Evolutionary conservation across 768 basidiomycete genomes (phyloP), one percentile per base, ranked within the genome.

Genomic region (Lactarius hatsudake): DNA sequence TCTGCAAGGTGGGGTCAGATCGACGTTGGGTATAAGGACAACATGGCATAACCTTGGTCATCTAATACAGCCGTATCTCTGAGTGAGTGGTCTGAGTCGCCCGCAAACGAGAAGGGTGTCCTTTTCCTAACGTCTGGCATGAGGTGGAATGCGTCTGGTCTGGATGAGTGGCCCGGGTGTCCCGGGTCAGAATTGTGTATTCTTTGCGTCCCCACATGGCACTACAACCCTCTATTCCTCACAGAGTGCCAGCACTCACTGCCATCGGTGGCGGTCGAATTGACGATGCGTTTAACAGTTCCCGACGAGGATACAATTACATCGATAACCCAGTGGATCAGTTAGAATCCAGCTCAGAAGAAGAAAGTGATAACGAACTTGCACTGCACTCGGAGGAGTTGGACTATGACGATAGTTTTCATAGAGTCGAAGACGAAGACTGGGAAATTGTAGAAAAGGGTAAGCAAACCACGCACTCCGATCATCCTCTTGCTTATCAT

Each of bases 401-500:
- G 6, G 83, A 85, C 28, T 83, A 83, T 15, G 42, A 85, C 32
- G 84, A 83, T 15, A 32, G 72, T 20, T 72, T 75, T 45, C 71
- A 66, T 12, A 72, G 88, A 54, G 89, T 87, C 32, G 91, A 93
- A 69, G 91, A 94, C 73, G 93, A 94, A 73, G 91, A 94, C 75
- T 93, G 90, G 93, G 90, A 94, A 75, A 83, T 91, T 63, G 84
- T 90, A 61, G 92, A 94, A 78, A 79, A 89, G 84, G 90, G 94
- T 89, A 71, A 53, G 82, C 74, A 51, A 67, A 26, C 26, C 28
- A 23, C 34, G 13, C 43, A 18, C 48, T 36, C 57, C 17, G 59
- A 63, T 71, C 36, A 55, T 59, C 61, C 6, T 6, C 26, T 45
- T 43, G 34, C 59, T 51, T 4, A 17, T 57, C 4, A 20, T 28